Conservation (phyloP, 2,329 filamentous ascomycete genomes). For the Emydomyces testavorans region DNA sequence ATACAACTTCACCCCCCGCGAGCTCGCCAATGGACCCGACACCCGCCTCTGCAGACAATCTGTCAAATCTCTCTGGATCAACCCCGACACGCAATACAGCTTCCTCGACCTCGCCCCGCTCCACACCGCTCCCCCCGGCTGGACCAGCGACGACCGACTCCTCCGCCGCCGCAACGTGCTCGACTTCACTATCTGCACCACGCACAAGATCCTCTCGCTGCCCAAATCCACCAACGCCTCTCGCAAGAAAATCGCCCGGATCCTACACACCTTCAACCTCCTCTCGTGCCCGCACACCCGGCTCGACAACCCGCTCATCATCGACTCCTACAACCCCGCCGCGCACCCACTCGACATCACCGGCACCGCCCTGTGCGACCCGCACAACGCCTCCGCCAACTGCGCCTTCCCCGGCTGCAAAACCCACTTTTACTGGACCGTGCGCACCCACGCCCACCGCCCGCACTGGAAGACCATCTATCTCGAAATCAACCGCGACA, state of each 20-base stretch:
- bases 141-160: not conserved
- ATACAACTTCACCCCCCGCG: slow-evolving; percentile 1
- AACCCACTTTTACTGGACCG: slow-evolving; percentile 9
- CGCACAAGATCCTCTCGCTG: slow-evolving; percentile 11
- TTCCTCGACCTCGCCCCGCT: slow-evolving; percentile 5
- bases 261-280: slow-evolving; percentile 12
- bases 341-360: not conserved
- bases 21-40: not conserved
- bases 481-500: slow-evolving; percentile 9
- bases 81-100: slow-evolving; percentile 9
- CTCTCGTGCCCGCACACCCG: slow-evolving; percentile 13
- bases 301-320: slow-evolving; percentile 10
- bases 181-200: not conserved
- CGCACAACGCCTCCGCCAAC: slow-evolving; percentile 2
- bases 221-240: slow-evolving; percentile 9
- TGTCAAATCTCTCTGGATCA: slow-evolving; percentile 10
- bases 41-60: slow-evolving; percentile 6
- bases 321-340: slow-evolving; percentile 2
- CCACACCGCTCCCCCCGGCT: not conserved
- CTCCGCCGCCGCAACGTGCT: not conserved
- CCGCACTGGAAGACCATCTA: slow-evolving; percentile 13
- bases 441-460: not conserved
- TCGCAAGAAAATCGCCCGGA: slow-evolving; percentile 8
- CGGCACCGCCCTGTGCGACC: not conserved
- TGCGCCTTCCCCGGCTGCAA: slow-evolving; percentile 12